Percentiles rank a stretch among this genome's conserved stretches.
phyloP scores from a whole-genome alignment of 352 stramenopile species.

The Nothophytophthora sp. region DNA sequence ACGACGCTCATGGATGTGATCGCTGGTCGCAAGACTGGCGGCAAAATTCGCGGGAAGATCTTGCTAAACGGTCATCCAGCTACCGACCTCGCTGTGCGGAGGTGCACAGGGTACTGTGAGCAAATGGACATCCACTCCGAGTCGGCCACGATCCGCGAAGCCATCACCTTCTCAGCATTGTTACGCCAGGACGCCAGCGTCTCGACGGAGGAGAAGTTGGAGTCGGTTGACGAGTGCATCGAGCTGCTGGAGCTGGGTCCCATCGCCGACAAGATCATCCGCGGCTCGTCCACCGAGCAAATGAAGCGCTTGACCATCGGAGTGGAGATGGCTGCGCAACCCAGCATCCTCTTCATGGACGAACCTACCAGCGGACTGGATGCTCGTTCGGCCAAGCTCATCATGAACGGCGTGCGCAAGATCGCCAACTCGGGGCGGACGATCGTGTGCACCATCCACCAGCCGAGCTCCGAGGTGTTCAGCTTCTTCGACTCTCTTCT shows the following conservation, averaged over 20 bases:
- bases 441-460: constrained; percentile 93
- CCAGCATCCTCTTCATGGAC: constrained; percentile 89
- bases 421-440: constrained; percentile 74
- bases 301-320: constrained; percentile 80
- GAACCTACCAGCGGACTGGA: constrained; percentile 90
- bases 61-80: constrained; percentile 51
- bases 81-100: constrained; percentile 47
- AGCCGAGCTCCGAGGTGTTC: constrained; percentile 89
- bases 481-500: constrained; percentile 88
- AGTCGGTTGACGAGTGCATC: constrained; percentile 58
- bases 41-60: constrained; percentile 73
- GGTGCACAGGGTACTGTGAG: constrained; percentile 61
- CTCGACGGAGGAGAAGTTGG: constrained; percentile 33
- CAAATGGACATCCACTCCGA: constrained; percentile 92
- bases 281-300: constrained; percentile 53
- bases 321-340: constrained; percentile 89
- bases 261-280: constrained; percentile 62
- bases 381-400: constrained; percentile 78
- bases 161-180: constrained; percentile 89
- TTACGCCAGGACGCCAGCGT: constrained; percentile 54
- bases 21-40: constrained; percentile 89
- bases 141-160: constrained; percentile 88
- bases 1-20: constrained; percentile 96
- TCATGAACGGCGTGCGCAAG: constrained; percentile 90
- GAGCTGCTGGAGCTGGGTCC: constrained; percentile 44